A percentile compares a stretch with the other conserved stretches of the same genome.
These are phyloP conservation scores for Verticillium longisporum DNA, from an alignment of 2,329 filamentous ascomycete species.

Conservation along the genomic window DNA sequence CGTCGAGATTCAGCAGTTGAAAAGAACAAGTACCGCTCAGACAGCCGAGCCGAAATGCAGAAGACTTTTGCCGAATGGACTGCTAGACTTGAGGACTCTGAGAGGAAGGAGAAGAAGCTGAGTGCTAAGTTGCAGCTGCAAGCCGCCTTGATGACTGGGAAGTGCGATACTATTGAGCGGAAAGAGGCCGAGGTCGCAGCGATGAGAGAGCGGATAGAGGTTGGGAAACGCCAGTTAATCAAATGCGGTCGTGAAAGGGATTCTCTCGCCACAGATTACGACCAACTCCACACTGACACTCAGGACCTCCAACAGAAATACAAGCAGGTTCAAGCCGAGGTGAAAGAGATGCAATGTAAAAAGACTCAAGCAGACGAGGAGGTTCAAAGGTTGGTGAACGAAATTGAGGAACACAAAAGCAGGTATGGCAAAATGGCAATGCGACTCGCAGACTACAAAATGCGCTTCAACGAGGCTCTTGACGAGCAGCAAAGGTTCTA, in stretches of 20 bases:
- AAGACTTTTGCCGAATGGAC: not conserved
- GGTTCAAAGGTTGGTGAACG: slow-evolving; percentile 16
- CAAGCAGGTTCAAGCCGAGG: not conserved
- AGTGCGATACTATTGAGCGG: not conserved
- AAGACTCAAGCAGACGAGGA: slow-evolving; percentile 12
- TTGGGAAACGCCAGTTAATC: not conserved
- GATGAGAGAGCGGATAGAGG: not conserved
- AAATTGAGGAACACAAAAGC: slow-evolving; percentile 20
- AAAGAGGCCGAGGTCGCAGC: not conserved
- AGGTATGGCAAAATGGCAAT: slow-evolving; percentile 23
- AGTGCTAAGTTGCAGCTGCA: not conserved
- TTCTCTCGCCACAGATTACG: not conserved
- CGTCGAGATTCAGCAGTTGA: not conserved
- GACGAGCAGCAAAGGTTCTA: slow-evolving; percentile 39
- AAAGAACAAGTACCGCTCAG: not conserved
- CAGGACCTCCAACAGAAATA: slow-evolving; percentile 18
- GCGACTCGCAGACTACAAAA: slow-evolving; percentile 25
- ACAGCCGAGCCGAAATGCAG: not conserved
- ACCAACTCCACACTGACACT: slow-evolving; percentile 17
- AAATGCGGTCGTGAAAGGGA: not conserved
- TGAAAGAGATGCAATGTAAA: not conserved
- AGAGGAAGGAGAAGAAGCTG: not conserved
- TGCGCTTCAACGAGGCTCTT: slow-evolving; percentile 37
- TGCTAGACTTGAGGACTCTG: not conserved
- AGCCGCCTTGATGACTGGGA: not conserved